Base-by-base conservation (phyloP, 2,329 filamentous ascomycete genomes). In the Fusarium sp. region DNA sequence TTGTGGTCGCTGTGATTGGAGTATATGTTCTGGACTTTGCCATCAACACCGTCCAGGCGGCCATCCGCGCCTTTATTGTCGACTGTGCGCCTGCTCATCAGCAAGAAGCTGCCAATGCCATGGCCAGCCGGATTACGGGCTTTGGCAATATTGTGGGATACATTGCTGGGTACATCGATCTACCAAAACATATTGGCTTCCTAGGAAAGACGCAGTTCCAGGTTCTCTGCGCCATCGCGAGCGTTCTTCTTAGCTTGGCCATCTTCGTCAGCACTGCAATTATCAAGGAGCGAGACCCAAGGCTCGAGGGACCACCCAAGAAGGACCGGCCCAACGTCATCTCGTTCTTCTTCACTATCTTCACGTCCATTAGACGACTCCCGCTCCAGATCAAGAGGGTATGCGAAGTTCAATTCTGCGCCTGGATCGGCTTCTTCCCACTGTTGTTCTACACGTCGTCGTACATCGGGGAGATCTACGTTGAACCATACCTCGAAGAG, bases 11-110 rank as follows among this genome's bases (percentile, higher is more conserved):
- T 9, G 94, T 98, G 7, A 80, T 95, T 34, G 93, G 95, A 84
- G 93, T 98, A 77, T 98, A 97, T 83, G 87, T 96, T 59, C 88
- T 98, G 60, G 96, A 98, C 82, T 96, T 98, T 82, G 91, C 95
- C 78, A 96, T 98, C 85, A 98, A 98, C 83, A 96, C 95, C 89
- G 94, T 98, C 37, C 96, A 98, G 88, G 96, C 96, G 58, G 93
- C 92, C 6, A 93, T 98, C 79, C 90, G 95, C 74, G 94, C 95
- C 27, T 97, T 97, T 80, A 97, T 98, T 64, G 93, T 98, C 27
- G 96, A 98, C 80, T 96, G 95, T 79, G 93, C 94, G 0, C 96
- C 96, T 0, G 90, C 94, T 2, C 95, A 98, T 79, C 96, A 98
- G 81, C 96, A 98, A 84, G 95, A 98, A 83, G 88, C 92, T 40